These are phyloP conservation scores for Naganishia randhawae DNA, from an alignment of 768 basidiomycete species.

Conservation along the genomic window DNA sequence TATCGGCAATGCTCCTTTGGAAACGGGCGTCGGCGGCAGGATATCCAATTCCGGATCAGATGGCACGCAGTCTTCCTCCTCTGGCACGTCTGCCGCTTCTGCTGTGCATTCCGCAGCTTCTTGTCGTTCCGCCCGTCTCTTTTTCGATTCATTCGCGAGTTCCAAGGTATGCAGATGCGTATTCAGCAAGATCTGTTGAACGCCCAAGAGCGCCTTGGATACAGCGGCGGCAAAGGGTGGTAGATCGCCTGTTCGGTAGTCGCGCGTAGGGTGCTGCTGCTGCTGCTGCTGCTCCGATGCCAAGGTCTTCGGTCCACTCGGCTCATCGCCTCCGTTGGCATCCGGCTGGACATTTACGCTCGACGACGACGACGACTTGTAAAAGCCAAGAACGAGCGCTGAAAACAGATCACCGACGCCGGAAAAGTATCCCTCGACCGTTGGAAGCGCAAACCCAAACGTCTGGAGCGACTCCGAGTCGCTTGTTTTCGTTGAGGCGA, in stretches of 20 bases:
- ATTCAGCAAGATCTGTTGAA: conserved; percentile 45
- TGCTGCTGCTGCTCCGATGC: neutral
- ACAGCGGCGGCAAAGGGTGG: conserved; percentile 41
- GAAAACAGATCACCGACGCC: conserved; percentile 98
- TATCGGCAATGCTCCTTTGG: conserved; percentile 58
- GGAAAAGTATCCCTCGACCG: conserved; percentile 85
- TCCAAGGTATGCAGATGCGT: conserved; percentile 39
- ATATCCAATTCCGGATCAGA: conserved; percentile 76
- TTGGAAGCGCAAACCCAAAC: conserved; percentile 68
- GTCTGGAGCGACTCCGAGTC: conserved; percentile 54
- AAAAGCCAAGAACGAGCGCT: conserved; percentile 81
- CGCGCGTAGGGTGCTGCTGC: conserved; percentile 11
- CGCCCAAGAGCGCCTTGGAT: conserved; percentile 39
- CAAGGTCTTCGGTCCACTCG: neutral
- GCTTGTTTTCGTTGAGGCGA: conserved; percentile 58
- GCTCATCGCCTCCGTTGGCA: neutral
- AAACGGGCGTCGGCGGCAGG: conserved; percentile 47
- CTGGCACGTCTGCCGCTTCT: conserved; percentile 52
- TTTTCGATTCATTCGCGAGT: conserved; percentile 8
- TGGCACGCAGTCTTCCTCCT: conserved; percentile 59
- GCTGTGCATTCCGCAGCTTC: conserved; percentile 51
- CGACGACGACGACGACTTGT: too few species aligned
- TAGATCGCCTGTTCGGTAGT: conserved; percentile 41
- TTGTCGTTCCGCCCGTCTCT: conserved; percentile 57
- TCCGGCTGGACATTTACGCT: neutral